These are phyloP conservation scores for Cladosporium oxysporum DNA, from an alignment of 2,329 filamentous ascomycete genomes.

Conservation along the genomic window DNA sequence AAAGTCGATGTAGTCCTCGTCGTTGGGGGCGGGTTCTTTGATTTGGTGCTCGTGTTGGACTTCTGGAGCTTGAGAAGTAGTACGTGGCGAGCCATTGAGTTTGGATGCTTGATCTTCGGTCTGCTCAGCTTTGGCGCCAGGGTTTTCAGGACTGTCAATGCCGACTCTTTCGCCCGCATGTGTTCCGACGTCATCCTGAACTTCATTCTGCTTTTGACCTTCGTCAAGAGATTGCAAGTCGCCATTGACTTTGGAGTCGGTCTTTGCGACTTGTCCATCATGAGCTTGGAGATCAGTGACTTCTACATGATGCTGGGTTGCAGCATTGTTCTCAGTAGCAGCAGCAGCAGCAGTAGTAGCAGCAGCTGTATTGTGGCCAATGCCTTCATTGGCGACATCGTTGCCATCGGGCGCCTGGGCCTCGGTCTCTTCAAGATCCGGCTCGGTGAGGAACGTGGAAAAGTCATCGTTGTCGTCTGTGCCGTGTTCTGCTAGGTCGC, in stretches of 20 bases:
- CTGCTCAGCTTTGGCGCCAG: background rate
- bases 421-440: constrained; percentile 17
- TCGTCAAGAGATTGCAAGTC: background rate
- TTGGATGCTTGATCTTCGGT: background rate
- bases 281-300: background rate
- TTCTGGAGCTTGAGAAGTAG: background rate
- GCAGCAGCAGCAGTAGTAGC: background rate
- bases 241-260: background rate
- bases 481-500: constrained; percentile 26
- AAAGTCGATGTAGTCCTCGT: constrained; percentile 16
- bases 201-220: background rate
- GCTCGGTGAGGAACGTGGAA: constrained; percentile 22
- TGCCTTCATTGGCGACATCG: background rate
- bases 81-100: background rate
- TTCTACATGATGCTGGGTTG: background rate
- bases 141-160: background rate
- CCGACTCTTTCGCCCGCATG: background rate
- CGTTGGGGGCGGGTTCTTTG: background rate
- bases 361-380: background rate
- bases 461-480: constrained; percentile 26
- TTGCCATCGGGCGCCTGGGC: constrained; percentile 1
- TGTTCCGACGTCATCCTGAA: background rate
- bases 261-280: background rate
- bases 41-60: background rate
- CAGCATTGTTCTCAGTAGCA: background rate